A percentile compares a stretch with the other conserved stretches of the same genome.
phyloP scores from a whole-genome alignment of 106 monocot species.

The Apostasia ramifera region DNA sequence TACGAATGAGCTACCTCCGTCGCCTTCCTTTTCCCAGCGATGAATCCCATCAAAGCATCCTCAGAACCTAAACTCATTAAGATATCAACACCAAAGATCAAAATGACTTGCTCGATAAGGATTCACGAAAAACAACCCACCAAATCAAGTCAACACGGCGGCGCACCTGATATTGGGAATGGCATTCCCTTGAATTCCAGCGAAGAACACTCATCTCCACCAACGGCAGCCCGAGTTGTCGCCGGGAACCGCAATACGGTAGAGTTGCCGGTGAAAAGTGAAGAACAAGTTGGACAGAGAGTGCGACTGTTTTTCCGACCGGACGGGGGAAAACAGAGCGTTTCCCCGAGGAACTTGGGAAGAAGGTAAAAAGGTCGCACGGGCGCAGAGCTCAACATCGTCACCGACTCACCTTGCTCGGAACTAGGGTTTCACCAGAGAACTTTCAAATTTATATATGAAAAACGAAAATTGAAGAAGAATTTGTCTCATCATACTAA shows the following conservation, averaged over 20 bases:
- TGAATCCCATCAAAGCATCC: conserved; percentile 57
- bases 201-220: not conserved
- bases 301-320: not conserved
- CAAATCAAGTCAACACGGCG: not conserved
- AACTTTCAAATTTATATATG: no score
- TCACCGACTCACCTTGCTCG: no score
- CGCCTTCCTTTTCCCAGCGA: conserved; percentile 58
- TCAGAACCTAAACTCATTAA: conserved; percentile 33
- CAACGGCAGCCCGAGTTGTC: not conserved
- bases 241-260: conserved; percentile 2
- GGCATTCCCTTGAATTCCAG: not conserved
- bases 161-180: conserved; percentile 7
- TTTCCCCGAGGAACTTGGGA: conserved; percentile 1
- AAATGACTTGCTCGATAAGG: not conserved
- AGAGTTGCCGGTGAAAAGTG: not conserved
- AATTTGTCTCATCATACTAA: no score
- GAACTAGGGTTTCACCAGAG: no score
- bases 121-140: not conserved
- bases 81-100: not conserved
- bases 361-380: not conserved
- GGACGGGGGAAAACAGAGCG: conserved; percentile 1
- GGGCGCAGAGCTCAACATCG: not conserved
- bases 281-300: not conserved
- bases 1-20: conserved; percentile 92
- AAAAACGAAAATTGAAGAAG: no score